Evolutionary conservation across 805 yeast genomes (phyloP).

Genomic region (Yamadazyma endophytica): DNA sequence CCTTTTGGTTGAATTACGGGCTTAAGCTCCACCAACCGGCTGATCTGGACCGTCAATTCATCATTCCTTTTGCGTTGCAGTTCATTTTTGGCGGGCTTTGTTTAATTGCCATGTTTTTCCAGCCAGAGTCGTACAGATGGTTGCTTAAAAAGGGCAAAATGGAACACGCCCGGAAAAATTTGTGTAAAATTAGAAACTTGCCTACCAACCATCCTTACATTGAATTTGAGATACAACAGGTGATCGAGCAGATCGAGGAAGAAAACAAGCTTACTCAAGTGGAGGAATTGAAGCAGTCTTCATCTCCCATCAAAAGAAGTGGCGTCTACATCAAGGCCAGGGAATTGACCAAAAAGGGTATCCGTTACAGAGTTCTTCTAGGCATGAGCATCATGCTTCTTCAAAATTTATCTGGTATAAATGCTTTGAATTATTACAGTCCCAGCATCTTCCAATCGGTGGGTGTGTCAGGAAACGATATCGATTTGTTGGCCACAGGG

Average conservation of each 20-base stretch:
- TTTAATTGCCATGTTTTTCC: conserved; percentile 46
- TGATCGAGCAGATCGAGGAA: conserved; percentile 2
- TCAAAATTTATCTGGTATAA: conserved; percentile 4
- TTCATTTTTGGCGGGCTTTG: conserved; percentile 34
- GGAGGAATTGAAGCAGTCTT: conserved; percentile 1
- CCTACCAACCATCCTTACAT: conserved; percentile 3
- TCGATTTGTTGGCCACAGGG: conserved; percentile 5
- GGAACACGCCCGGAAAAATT: conserved; percentile 39
- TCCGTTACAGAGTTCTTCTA: conserved; percentile 1
- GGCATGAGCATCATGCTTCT: neutral
- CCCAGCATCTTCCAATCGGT: neutral
- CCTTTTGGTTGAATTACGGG: conserved; percentile 73
- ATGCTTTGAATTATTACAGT: neutral
- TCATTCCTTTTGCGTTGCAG: neutral
- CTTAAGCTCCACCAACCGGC: conserved; percentile 12
- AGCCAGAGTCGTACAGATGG: conserved; percentile 44
- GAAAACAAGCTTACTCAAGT: neutral
- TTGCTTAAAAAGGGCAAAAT: conserved; percentile 45
- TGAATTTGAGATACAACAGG: conserved; percentile 4
- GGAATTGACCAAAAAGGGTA: conserved; percentile 2
- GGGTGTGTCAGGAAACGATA: conserved; percentile 3
- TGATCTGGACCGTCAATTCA: neutral
- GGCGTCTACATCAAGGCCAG: conserved; percentile 1
- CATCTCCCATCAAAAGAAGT: neutral
- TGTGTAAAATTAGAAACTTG: conserved; percentile 2